A percentile compares a stretch with the other conserved stretches of the same genome.
Evolutionary conservation across 2,329 filamentous ascomycete species (phyloP).

Genomic region (Sclerotinia nivalis): DNA sequence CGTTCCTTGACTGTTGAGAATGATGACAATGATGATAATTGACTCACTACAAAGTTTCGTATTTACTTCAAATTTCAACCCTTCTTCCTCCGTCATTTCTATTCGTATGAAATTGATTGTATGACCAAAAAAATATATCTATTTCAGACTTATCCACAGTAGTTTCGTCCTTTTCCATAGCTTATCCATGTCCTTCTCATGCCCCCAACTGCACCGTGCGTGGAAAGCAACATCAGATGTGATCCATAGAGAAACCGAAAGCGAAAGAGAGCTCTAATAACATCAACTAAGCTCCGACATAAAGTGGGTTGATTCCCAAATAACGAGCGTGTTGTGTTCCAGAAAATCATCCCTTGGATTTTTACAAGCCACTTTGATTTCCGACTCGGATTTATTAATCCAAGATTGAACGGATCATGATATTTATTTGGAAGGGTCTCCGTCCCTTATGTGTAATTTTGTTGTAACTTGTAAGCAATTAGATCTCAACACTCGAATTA

Average conservation of each 20-base stretch:
- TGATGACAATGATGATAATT: not conserved
- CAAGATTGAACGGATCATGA: not conserved
- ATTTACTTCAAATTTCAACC: not conserved
- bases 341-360: not conserved
- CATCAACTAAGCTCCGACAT: not conserved
- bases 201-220: conserved; percentile 15
- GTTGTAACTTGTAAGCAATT: not conserved
- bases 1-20: not conserved
- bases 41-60: conserved; percentile 1
- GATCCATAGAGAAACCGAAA: conserved; percentile 2
- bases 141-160: conserved; percentile 7
- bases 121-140: conserved; percentile 2
- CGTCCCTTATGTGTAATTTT: not conserved
- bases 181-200: conserved; percentile 1
- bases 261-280: conserved; percentile 6
- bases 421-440: not conserved
- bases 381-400: not conserved
- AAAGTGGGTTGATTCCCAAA: conserved; percentile 12
- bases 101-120: conserved; percentile 13
- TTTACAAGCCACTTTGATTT: conserved; percentile 1
- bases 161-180: not conserved
- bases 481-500: not conserved
- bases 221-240: conserved; percentile 1
- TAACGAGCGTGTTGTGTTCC: not conserved
- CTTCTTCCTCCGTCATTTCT: not conserved